A percentile compares a stretch with the other conserved stretches of the same genome.
These are phyloP conservation scores for Angomonas deanei DNA, from an alignment of 208 protist genomes.

Conservation along the genomic window DNA sequence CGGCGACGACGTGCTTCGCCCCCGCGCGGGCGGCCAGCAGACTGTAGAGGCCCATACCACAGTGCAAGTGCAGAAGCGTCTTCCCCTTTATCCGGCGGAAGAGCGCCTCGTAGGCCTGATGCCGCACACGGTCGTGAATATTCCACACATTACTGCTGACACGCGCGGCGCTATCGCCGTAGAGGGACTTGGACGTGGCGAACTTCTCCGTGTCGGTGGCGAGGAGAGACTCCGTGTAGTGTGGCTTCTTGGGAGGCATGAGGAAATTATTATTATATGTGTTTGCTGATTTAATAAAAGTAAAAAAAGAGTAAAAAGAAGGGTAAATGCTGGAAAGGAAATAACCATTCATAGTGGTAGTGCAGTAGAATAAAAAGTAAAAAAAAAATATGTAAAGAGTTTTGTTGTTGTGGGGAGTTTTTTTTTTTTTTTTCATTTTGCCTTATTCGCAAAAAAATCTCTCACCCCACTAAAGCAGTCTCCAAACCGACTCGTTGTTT, in stretches of 20 bases:
- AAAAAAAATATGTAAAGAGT: constrained; percentile 6
- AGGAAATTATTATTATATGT: constrained; percentile 11
- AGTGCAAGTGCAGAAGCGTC: constrained; percentile 81
- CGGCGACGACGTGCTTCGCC: constrained; percentile 72
- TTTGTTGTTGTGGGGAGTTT: not conserved
- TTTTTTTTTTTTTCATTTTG: no score
- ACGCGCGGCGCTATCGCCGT: constrained; percentile 73
- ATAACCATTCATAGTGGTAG: not conserved
- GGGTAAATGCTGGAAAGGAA: no score
- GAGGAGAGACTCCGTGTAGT: constrained; percentile 69
- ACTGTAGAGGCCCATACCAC: constrained; percentile 83
- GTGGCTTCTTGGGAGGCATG: constrained; percentile 10
- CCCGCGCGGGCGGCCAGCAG: constrained; percentile 75
- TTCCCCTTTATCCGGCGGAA: constrained; percentile 76
- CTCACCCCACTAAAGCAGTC: constrained; percentile 68
- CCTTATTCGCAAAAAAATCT: constrained; percentile 58
- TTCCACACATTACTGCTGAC: constrained; percentile 68
- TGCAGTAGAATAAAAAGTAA: constrained; percentile 17
- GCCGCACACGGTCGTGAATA: constrained; percentile 69
- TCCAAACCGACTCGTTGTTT: constrained; percentile 32
- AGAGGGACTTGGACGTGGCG: constrained; percentile 78
- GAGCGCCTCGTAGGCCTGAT: constrained; percentile 76
- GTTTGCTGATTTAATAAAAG: not conserved
- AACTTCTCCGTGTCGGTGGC: constrained; percentile 82
- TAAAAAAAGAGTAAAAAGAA: constrained; percentile 6